phyloP scores from a whole-genome alignment of 2,329 filamentous ascomycete genomes.

The Aspergillus sp. region DNA sequence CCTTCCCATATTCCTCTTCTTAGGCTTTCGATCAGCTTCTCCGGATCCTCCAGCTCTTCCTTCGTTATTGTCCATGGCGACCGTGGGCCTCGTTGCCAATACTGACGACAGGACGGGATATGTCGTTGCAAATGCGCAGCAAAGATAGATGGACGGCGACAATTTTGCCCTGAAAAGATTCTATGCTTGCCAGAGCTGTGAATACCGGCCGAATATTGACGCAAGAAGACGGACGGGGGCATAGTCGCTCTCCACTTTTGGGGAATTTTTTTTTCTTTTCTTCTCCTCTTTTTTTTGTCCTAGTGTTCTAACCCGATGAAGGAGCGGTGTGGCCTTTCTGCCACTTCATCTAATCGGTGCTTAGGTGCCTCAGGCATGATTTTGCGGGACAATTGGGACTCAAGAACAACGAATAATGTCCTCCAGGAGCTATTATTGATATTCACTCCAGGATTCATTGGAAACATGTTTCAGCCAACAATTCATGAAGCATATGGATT shows the following conservation, averaged over 20 bases:
- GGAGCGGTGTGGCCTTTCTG: neutral
- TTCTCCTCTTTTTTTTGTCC: neutral
- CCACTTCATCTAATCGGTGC: neutral
- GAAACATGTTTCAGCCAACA: too few relatives aligned
- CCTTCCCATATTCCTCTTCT: conserved; percentile 67
- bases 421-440: too few relatives aligned
- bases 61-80: conserved; percentile 36
- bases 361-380: neutral
- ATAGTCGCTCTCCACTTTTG: neutral
- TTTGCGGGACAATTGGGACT: too few relatives aligned
- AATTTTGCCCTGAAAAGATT: neutral
- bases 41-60: conserved; percentile 29
- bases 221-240: conserved; percentile 3
- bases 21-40: conserved; percentile 46
- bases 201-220: conserved; percentile 4
- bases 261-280: neutral
- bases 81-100: neutral
- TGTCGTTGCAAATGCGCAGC: neutral
- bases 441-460: too few relatives aligned
- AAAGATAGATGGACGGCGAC: neutral
- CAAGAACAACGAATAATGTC: too few relatives aligned
- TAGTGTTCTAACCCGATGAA: neutral
- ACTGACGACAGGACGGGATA: neutral
- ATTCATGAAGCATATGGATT: too few relatives aligned
- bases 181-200: neutral